A percentile compares a stretch with the other conserved stretches of the same genome.
These are phyloP conservation scores for Pseudogymnoascus sp. DNA, from an alignment of 2,329 filamentous ascomycete species.

Conservation along the genomic window DNA sequence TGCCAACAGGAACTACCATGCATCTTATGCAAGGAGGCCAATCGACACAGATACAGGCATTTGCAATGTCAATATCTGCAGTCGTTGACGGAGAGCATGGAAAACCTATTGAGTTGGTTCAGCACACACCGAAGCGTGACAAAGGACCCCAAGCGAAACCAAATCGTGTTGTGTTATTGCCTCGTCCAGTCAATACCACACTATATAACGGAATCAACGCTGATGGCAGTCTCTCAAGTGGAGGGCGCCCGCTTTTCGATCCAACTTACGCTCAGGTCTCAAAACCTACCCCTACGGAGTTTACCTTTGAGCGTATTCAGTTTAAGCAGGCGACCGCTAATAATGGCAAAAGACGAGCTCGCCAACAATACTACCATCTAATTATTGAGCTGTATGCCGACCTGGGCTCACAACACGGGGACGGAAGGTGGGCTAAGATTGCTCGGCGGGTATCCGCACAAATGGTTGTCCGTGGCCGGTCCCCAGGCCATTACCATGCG, in stretches of 20 bases:
- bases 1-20: constrained; percentile 38
- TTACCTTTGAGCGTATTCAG: constrained; percentile 61
- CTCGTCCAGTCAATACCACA: constrained; percentile 19
- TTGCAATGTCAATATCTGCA: constrained; percentile 59
- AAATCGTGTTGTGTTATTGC: constrained; percentile 34
- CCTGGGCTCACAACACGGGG: constrained; percentile 31
- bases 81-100: constrained; percentile 53
- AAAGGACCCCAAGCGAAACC: constrained; percentile 60
- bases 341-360: constrained; percentile 63
- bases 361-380: constrained; percentile 65
- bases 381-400: constrained; percentile 59
- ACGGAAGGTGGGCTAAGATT: constrained; percentile 47
- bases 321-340: constrained; percentile 69
- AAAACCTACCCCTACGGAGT: constrained; percentile 25
- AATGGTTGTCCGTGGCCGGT: constrained; percentile 59
- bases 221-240: neutral
- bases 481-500: constrained; percentile 53
- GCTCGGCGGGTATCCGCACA: constrained; percentile 49
- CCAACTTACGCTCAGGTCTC: constrained; percentile 7
- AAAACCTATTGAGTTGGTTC: constrained; percentile 62
- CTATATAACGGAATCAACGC: neutral
- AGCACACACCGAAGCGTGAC: constrained; percentile 65
- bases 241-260: constrained; percentile 16
- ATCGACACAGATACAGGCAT: constrained; percentile 43
- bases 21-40: constrained; percentile 23